phyloP scores from a whole-genome alignment of 1,284 basidiomycete species.

The Ceratobasidium sp. region DNA sequence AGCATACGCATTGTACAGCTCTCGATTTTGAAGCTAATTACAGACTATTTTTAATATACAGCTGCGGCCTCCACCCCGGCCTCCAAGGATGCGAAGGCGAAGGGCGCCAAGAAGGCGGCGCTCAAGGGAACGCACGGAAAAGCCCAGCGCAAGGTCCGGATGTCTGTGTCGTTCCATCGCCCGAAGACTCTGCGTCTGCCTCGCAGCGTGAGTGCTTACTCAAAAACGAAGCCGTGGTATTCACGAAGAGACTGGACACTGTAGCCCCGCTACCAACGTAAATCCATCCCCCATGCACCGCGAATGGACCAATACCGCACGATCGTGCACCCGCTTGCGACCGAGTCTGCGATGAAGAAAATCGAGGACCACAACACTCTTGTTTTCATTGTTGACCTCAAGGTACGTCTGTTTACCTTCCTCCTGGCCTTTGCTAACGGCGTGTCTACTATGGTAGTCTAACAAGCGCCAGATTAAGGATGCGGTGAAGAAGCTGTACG shows the following conservation, averaged over 20 bases:
- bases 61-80: constrained; percentile 58
- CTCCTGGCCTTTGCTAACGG: neutral
- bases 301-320: constrained; percentile 98
- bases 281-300: constrained; percentile 92
- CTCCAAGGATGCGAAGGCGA: constrained; percentile 79
- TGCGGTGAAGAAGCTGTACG: constrained; percentile 98
- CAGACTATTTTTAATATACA: neutral
- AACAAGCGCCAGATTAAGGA: constrained; percentile 99
- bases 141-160: constrained; percentile 84
- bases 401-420: constrained; percentile 53
- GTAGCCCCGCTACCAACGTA: constrained; percentile 93
- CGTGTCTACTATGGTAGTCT: constrained; percentile 52
- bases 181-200: constrained; percentile 92
- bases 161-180: constrained; percentile 93
- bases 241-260: neutral
- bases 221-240: neutral
- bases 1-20: neutral
- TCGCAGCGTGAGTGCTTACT: constrained; percentile 59
- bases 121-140: constrained; percentile 87
- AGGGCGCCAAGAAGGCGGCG: constrained; percentile 96
- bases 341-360: constrained; percentile 94
- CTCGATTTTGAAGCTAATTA: neutral
- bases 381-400: constrained; percentile 96
- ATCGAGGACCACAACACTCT: constrained; percentile 99
- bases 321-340: constrained; percentile 87